Conservation (phyloP, 305 asterid genomes). For the Withania somnifera region DNA sequence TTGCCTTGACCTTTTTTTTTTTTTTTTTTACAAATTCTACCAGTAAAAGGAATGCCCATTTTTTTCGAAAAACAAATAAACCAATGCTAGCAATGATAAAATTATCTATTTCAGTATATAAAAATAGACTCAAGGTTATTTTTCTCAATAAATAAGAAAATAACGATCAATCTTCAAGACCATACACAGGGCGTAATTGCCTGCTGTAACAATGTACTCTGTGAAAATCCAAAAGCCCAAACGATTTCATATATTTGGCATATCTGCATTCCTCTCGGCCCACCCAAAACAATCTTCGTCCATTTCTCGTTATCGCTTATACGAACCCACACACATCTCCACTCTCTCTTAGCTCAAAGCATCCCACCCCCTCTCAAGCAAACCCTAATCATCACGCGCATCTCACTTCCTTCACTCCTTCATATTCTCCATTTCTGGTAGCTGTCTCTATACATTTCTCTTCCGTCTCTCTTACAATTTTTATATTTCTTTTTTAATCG, state of each 20-base stretch:
- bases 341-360: neutral
- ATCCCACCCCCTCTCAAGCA: neutral
- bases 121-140: no score
- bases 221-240: neutral
- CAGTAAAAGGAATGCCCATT: no score
- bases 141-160: no score
- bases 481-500: neutral
- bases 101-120: no score
- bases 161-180: no score
- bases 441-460: neutral
- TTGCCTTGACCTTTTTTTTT: no score
- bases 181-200: no score
- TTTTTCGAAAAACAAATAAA: no score
- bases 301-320: neutral
- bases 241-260: neutral
- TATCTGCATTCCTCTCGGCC: neutral
- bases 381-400: slow-evolving; percentile 29
- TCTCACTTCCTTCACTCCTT: slow-evolving; percentile 7
- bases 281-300: neutral
- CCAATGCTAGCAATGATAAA: no score
- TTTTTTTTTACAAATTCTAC: no score
- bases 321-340: neutral
- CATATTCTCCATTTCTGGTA: slow-evolving; percentile 4
- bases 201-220: no score
- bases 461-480: slow-evolving; percentile 1